Evolutionary conservation across 345 rosid genomes (phyloP).

Genomic region (Draba incana): DNA sequence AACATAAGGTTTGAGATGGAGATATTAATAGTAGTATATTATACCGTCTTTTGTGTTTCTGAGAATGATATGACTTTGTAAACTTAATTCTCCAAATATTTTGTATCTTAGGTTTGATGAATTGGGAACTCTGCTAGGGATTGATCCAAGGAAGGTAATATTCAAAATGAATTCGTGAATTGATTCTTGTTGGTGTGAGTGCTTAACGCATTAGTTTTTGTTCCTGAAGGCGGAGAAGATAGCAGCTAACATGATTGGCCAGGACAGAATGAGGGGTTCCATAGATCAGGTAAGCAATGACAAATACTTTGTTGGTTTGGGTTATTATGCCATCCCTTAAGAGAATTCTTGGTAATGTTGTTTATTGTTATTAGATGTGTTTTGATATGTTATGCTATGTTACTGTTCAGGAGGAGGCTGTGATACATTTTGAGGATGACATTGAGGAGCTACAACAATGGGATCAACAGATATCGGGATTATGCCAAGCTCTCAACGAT

Average conservation of each 20-base stretch:
- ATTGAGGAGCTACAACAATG: constrained; percentile 92
- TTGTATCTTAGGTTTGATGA: constrained; percentile 72
- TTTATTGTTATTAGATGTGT: constrained; percentile 4
- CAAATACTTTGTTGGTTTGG: neutral
- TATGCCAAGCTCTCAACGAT: constrained; percentile 92
- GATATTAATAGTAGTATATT: neutral
- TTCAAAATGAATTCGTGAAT: constrained; percentile 3
- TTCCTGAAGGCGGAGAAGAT: constrained; percentile 89
- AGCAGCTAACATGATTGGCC: constrained; percentile 93
- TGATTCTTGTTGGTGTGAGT: neutral
- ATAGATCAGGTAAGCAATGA: constrained; percentile 76
- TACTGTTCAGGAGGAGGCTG: constrained; percentile 78
- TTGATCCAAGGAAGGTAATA: constrained; percentile 82
- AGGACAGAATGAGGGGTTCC: constrained; percentile 97
- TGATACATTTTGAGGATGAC: constrained; percentile 96
- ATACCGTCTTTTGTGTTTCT: neutral
- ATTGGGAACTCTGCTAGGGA: constrained; percentile 94
- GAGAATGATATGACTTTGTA: neutral
- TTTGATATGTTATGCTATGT: constrained; percentile 1
- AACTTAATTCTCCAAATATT: constrained; percentile 15
- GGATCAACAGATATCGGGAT: constrained; percentile 98
- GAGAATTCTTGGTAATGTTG: constrained; percentile 12
- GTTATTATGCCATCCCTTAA: neutral
- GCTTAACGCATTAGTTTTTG: neutral
- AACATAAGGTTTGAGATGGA: constrained; percentile 69